Evolutionary conservation across 2,329 filamentous ascomycete species (phyloP), one percentile per base, ranked within the genome.

Genomic region (Claviceps purpurea): DNA sequence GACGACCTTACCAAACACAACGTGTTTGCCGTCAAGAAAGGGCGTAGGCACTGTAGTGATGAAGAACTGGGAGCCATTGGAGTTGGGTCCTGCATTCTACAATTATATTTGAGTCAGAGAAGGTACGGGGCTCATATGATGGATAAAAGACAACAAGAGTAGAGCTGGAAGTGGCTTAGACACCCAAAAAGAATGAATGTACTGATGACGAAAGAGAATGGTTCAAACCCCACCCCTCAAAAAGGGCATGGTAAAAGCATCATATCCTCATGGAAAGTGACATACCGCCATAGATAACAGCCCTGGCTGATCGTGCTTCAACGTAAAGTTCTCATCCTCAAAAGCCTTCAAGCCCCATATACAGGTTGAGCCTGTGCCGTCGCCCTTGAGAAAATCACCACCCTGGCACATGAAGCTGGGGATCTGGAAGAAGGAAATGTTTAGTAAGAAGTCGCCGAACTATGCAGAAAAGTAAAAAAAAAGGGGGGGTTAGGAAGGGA

Each of bases 331-430:
- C 72, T 98, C 93, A 64, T 98, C 93, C 4, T 83, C 80, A 64
- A 97, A 97, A 46, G 81, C 78, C 60, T 85, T 83, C 49, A 81
- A 84, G 53, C 89, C 89, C 72, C 94, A 97, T 66, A 97, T 95
- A 59, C 80, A 87, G 11, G 84, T 85, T 47, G 84, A 89, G 8
- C 93, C 93, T 1, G 88, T 94, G 50, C 93, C 93, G 67, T 97
- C 87, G 50, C 89, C 88, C 62, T 95, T 89, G 56, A 95, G 73
- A 67, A 97, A 97, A 68, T 98, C 93, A 51, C 93, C 93, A 46
- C 91, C 91, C 68, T 98, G 93, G 62, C 93, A 87, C 91, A 97
- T 97, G 72, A 97, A 96, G 62, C 87, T 86, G 70, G 87, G 87
- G 67, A 96, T 95, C 88, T 94, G 34, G 16, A 20, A 2, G 16